Evolutionary conservation across 108 stramenopile genomes (phyloP).

Genomic region (Cylindrotheca fusiformis): DNA sequence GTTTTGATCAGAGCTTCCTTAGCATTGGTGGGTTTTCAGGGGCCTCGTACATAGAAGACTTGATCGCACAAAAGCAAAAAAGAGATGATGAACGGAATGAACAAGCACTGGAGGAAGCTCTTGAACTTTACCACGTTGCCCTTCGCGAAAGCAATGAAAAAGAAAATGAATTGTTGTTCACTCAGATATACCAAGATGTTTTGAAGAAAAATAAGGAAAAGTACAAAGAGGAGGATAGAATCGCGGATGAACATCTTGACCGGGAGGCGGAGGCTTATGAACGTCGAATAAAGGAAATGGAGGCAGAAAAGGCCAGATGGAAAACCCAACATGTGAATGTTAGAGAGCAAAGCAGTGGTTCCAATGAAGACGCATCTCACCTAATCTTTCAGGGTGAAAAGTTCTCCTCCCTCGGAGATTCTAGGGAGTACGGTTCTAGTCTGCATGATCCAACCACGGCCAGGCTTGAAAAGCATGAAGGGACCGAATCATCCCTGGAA

Average conservation of each 20-base stretch:
- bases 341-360: not conserved
- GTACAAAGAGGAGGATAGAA: conserved; percentile 1
- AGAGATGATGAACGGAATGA: conserved; percentile 17
- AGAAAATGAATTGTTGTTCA: conserved; percentile 16
- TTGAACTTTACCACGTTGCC: conserved; percentile 12
- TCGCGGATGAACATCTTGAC: conserved; percentile 14
- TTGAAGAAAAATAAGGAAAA: conserved; percentile 13
- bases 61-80: conserved; percentile 6
- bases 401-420: not conserved
- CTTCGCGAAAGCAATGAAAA: conserved; percentile 8
- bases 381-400: too few relatives aligned
- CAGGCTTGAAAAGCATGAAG: not conserved
- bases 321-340: not conserved
- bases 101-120: conserved; percentile 28
- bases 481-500: not conserved
- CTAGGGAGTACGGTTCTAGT: not conserved
- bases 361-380: too few relatives aligned
- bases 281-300: not conserved
- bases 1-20: conserved; percentile 4
- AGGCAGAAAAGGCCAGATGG: not conserved
- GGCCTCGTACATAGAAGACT: conserved; percentile 16
- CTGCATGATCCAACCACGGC: not conserved
- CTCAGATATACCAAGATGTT: conserved; percentile 10
- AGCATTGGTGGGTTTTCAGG: conserved; percentile 10
- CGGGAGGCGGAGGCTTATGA: not conserved